Conservation (phyloP, 2,329 filamentous ascomycete species). For the Neonectria coccinea region DNA sequence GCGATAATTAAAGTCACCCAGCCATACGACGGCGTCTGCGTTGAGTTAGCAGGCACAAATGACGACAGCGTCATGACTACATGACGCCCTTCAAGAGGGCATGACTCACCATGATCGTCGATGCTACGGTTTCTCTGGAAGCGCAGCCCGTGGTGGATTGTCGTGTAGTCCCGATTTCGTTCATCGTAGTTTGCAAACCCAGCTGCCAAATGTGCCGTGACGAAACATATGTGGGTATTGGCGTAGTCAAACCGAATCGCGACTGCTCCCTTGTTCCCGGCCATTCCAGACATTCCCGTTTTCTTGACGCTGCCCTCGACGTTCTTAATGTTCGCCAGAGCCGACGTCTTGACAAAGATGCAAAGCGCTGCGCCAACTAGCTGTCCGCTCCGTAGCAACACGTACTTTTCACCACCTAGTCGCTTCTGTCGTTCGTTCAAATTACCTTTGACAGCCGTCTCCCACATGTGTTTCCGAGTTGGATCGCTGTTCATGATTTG, state of each 20-base stretch:
- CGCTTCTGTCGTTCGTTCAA: constrained; percentile 78
- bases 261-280: constrained; percentile 97
- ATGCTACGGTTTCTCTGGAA: constrained; percentile 94
- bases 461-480: constrained; percentile 85
- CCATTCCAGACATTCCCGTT: constrained; percentile 93
- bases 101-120: constrained; percentile 79
- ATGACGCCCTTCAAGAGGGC: neutral
- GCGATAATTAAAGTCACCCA: constrained; percentile 98
- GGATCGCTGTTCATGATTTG: constrained; percentile 99
- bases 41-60: constrained; percentile 37
- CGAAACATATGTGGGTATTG: constrained; percentile 92
- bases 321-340: constrained; percentile 88
- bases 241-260: constrained; percentile 96
- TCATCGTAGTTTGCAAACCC: constrained; percentile 98
- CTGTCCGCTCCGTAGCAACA: constrained; percentile 90
- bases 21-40: constrained; percentile 86
- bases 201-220: constrained; percentile 95
- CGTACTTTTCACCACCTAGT: constrained; percentile 80
- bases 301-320: constrained; percentile 98
- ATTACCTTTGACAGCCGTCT: constrained; percentile 80
- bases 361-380: constrained; percentile 93
- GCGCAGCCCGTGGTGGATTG: constrained; percentile 85
- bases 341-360: constrained; percentile 86
- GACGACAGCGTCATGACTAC: neutral
- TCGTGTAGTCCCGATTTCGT: constrained; percentile 91